Evolutionary conservation across 2,329 filamentous ascomycete genomes (phyloP).

Genomic region (Dothistroma septosporum): DNA sequence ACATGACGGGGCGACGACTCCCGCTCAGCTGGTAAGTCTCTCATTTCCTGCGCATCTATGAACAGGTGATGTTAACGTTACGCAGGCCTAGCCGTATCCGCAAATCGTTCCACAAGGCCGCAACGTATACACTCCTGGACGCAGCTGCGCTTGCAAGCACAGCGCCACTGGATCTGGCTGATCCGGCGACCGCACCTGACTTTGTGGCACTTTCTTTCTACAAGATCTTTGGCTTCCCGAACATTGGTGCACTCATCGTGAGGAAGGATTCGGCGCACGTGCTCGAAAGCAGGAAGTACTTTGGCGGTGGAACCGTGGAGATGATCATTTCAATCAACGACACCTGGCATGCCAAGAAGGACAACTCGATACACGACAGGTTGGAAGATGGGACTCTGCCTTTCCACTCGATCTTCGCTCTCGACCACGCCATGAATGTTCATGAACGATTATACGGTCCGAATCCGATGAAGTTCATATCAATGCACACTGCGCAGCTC

Average conservation of each 20-base stretch:
- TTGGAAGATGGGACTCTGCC: constrained; percentile 66
- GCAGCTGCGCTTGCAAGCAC: constrained; percentile 64
- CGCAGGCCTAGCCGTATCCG: constrained; percentile 33
- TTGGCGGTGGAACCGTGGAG: constrained; percentile 64
- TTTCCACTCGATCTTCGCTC: constrained; percentile 61
- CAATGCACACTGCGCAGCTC: constrained; percentile 55
- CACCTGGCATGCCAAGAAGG: constrained; percentile 54
- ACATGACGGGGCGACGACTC: constrained; percentile 39
- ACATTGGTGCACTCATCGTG: constrained; percentile 59
- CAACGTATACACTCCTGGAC: constrained; percentile 54
- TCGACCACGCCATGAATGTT: constrained; percentile 56
- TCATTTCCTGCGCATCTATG: neutral
- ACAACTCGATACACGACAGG: constrained; percentile 53
- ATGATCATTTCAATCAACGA: constrained; percentile 53
- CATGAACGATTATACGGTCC: constrained; percentile 55
- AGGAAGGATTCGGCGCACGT: constrained; percentile 54
- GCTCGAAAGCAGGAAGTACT: constrained; percentile 56
- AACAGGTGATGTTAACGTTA: constrained; percentile 20
- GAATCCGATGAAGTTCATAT: constrained; percentile 56
- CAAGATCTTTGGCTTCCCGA: constrained; percentile 64
- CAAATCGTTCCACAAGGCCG: constrained; percentile 33
- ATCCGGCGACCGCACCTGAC: constrained; percentile 53
- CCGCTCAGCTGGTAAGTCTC: constrained; percentile 33
- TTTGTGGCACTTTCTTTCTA: constrained; percentile 60
- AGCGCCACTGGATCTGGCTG: constrained; percentile 53